phyloP scores from a whole-genome alignment of 1,139 yeast species.

The Protomyces arabidopsidicola region DNA sequence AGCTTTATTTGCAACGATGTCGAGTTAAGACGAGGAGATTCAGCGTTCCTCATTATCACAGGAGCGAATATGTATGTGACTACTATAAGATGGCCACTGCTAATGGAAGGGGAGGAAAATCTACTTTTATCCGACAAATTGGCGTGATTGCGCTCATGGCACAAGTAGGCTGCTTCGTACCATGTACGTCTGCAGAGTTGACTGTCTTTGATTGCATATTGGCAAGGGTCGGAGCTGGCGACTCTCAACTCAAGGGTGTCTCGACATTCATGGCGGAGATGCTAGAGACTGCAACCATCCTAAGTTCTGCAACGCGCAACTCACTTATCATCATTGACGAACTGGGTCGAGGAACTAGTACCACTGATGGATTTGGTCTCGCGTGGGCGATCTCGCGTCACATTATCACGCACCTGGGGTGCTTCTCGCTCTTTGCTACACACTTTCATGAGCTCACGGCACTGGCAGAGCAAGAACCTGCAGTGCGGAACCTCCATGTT shows the following conservation, averaged over 20 bases:
- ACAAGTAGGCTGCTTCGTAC: conserved; percentile 89
- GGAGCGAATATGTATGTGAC: conserved; percentile 93
- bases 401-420: conserved; percentile 61
- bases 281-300: conserved; percentile 90
- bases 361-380: conserved; percentile 95
- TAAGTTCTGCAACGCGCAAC: conserved; percentile 76
- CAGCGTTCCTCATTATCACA: conserved; percentile 77
- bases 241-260: conserved; percentile 91
- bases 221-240: conserved; percentile 98
- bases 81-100: no score
- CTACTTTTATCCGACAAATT: conserved; percentile 85
- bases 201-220: conserved; percentile 84
- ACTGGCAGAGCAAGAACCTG: conserved; percentile 55
- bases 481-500: conserved; percentile 79
- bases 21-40: conserved; percentile 46
- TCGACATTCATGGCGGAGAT: conserved; percentile 98
- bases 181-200: conserved; percentile 66
- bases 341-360: conserved; percentile 92
- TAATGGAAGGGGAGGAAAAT: conserved; percentile 55
- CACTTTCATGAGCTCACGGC: conserved; percentile 94
- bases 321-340: conserved; percentile 91
- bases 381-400: conserved; percentile 96
- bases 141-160: conserved; percentile 88
- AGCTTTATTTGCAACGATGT: conserved; percentile 86
- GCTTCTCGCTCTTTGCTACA: conserved; percentile 89